A percentile compares a stretch with the other conserved stretches of the same genome.
These are phyloP conservation scores for Globisporangium recalcitrans DNA, from an alignment of 352 stramenopile genomes.

Conservation along the genomic window DNA sequence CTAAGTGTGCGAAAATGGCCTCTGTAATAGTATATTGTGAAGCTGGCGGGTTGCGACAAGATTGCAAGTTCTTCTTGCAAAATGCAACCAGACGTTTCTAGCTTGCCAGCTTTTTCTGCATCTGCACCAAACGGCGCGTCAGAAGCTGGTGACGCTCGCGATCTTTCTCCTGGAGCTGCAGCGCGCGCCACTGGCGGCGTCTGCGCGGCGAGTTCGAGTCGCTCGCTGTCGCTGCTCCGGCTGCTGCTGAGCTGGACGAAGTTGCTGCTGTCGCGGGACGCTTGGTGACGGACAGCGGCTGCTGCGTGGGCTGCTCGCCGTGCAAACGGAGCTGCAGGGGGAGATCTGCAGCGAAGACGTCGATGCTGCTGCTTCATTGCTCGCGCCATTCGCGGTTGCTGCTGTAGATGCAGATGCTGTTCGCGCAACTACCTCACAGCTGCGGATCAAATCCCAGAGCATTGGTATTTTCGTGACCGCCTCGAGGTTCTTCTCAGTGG, in stretches of 20 bases:
- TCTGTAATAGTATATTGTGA: too few relatives aligned
- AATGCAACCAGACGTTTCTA: too few relatives aligned
- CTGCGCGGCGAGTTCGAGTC: conserved; percentile 16
- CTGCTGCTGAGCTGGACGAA: conserved; percentile 4
- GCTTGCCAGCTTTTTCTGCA: conserved; percentile 43
- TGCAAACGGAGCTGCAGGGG: conserved; percentile 7
- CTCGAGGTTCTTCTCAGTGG: conserved; percentile 13
- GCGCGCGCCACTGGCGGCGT: conserved; percentile 38
- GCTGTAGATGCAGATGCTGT: neutral
- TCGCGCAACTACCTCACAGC: conserved; percentile 7
- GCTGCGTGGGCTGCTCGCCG: neutral
- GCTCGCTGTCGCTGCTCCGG: neutral
- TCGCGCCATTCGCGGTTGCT: neutral
- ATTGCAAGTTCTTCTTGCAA: too few relatives aligned
- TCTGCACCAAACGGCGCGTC: conserved; percentile 32
- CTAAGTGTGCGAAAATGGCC: too few relatives aligned
- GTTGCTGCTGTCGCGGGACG: neutral
- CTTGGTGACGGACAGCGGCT: neutral
- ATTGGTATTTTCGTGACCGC: conserved; percentile 25
- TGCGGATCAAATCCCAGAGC: conserved; percentile 35
- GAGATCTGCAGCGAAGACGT: neutral
- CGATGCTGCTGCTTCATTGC: neutral
- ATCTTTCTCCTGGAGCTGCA: conserved; percentile 69
- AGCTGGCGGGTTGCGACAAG: too few relatives aligned
- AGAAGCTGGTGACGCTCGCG: conserved; percentile 45